Conservation (phyloP, 805 yeast species). For the Schwanniomyces yamadae region DNA sequence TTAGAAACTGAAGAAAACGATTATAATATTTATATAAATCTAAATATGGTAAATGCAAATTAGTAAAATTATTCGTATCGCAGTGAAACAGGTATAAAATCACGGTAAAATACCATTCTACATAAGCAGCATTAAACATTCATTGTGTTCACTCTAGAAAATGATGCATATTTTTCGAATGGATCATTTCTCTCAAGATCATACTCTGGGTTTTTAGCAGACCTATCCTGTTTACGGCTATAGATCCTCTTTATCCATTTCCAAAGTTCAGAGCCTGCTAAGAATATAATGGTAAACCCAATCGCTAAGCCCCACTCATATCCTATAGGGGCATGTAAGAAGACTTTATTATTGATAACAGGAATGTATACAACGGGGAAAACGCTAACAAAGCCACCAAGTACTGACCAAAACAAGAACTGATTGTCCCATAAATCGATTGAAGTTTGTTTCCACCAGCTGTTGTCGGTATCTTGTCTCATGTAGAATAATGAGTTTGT, state of each 20-base stretch:
- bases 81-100: too few species aligned
- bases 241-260: conserved; percentile 64
- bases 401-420: conserved; percentile 78
- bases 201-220: conserved; percentile 31
- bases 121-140: too few species aligned
- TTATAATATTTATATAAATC: too few species aligned
- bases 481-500: conserved; percentile 67
- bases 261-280: conserved; percentile 63
- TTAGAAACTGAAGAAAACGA: too few species aligned
- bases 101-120: too few species aligned
- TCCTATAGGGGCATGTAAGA: conserved; percentile 67
- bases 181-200: conserved; percentile 42
- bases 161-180: conserved; percentile 39
- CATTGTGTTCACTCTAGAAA: conserved; percentile 37
- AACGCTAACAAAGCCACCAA: conserved; percentile 65
- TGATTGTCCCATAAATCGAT: conserved; percentile 71
- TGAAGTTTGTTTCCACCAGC: conserved; percentile 59
- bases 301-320: conserved; percentile 81
- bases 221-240: conserved; percentile 19
- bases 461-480: conserved; percentile 59
- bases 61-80: too few species aligned
- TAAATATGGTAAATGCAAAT: too few species aligned
- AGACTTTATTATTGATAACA: conserved; percentile 76
- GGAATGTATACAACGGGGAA: conserved; percentile 88
- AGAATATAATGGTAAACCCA: conserved; percentile 56